Conservation (phyloP, 345 rosid genomes). For the Pseudoturritis turrita region DNA sequence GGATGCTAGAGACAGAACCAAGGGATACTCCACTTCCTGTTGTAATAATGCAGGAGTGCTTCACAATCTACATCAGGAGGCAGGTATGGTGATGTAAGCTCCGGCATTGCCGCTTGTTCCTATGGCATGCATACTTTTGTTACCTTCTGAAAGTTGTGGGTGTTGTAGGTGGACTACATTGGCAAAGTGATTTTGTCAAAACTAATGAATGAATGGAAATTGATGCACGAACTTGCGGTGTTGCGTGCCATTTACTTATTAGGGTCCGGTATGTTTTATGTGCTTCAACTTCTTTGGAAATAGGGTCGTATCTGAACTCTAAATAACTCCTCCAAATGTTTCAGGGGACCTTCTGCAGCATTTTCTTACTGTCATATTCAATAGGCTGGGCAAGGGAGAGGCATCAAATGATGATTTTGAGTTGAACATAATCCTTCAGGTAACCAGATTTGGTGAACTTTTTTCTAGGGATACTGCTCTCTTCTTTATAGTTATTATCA, state of each 20-base stretch:
- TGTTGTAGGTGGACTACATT: constrained; percentile 67
- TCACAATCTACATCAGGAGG: constrained; percentile 60
- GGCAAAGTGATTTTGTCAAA: constrained; percentile 74
- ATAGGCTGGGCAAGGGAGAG: constrained; percentile 86
- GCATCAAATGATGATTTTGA: constrained; percentile 91
- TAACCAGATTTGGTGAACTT: constrained; percentile 23
- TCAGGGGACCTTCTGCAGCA: constrained; percentile 96
- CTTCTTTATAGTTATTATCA: not conserved
- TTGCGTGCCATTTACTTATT: constrained; percentile 92
- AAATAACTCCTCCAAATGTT: constrained; percentile 14
- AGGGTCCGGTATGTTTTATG: constrained; percentile 71
- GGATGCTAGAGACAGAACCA: constrained; percentile 65
- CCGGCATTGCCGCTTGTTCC: constrained; percentile 10
- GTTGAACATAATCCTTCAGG: constrained; percentile 89
- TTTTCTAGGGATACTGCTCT: not conserved
- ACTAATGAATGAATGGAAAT: constrained; percentile 88
- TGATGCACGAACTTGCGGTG: constrained; percentile 96
- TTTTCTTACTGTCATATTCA: constrained; percentile 72
- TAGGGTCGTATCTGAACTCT: constrained; percentile 1
- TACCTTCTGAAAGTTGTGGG: constrained; percentile 14
- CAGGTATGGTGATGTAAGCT: constrained; percentile 53
- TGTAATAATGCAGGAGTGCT: constrained; percentile 85
- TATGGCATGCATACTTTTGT: not conserved
- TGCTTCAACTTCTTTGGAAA: constrained; percentile 13
- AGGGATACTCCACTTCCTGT: constrained; percentile 64